These are phyloP conservation scores for Curvularia eragrostidis DNA, from an alignment of 2,329 filamentous ascomycete genomes.

Conservation along the genomic window DNA sequence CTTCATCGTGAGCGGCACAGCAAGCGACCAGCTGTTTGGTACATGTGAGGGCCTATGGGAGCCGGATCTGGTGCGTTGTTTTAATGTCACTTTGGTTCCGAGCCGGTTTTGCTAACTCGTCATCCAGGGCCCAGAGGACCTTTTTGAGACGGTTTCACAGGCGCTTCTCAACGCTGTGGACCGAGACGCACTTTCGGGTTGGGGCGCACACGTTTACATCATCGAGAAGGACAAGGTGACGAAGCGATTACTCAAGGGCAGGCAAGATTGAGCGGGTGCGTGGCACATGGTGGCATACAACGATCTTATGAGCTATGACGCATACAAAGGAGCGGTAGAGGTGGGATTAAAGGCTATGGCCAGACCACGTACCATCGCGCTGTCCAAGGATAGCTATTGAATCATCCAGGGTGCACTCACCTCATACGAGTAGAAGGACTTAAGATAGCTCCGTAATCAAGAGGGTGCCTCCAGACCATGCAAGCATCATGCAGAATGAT, in stretches of 20 bases:
- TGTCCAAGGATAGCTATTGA: background rate
- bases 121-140: constrained; percentile 79
- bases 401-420: background rate
- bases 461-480: constrained; percentile 21
- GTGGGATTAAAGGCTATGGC: constrained; percentile 15
- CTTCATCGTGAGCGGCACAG: constrained; percentile 97
- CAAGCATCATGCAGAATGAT: background rate
- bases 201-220: constrained; percentile 99
- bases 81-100: background rate
- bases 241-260: constrained; percentile 96
- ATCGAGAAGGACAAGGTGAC: constrained; percentile 99
- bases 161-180: constrained; percentile 94
- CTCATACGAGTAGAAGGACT: background rate
- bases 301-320: constrained; percentile 23
- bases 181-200: constrained; percentile 93
- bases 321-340: constrained; percentile 9
- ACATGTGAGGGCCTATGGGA: constrained; percentile 99
- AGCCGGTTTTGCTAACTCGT: constrained; percentile 15
- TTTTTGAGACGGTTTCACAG: constrained; percentile 98
- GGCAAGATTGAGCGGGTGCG: constrained; percentile 71
- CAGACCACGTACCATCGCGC: constrained; percentile 13
- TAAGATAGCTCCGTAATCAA: constrained; percentile 9
- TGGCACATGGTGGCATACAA: constrained; percentile 19
- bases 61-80: constrained; percentile 77
- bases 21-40: constrained; percentile 96